A percentile compares a stretch with the other conserved stretches of the same genome.
phyloP scores from a whole-genome alignment of 2,329 filamentous ascomycete genomes.

The Ceratocystis cubensis region DNA sequence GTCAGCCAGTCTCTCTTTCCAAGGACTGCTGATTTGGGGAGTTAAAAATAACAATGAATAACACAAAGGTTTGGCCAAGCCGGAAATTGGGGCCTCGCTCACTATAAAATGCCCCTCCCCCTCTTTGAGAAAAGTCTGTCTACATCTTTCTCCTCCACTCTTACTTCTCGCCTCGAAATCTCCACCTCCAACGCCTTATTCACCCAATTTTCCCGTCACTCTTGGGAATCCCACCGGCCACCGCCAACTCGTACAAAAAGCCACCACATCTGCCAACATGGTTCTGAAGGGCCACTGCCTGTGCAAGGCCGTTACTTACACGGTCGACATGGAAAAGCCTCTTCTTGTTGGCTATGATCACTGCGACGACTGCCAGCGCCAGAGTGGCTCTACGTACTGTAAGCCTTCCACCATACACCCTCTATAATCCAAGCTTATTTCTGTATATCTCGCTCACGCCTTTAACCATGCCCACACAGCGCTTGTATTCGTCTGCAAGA shows the following conservation, averaged over 20 bases:
- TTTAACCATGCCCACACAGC: conserved; percentile 31
- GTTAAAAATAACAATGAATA: background rate
- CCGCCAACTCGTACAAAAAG: background rate
- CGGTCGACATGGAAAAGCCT: conserved; percentile 39
- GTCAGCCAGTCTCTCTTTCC: background rate
- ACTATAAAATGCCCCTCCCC: conserved; percentile 16
- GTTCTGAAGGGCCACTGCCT: conserved; percentile 57
- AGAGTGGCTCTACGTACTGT: conserved; percentile 58
- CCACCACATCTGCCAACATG: conserved; percentile 33
- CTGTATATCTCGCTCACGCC: background rate
- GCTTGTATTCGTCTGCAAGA: conserved; percentile 52
- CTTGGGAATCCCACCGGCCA: background rate
- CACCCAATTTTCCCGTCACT: background rate
- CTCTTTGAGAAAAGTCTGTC: background rate
- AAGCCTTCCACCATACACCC: conserved; percentile 25
- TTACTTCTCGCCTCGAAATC: background rate
- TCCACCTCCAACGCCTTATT: background rate
- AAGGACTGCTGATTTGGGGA: background rate
- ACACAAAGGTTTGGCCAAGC: background rate
- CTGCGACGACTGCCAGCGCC: conserved; percentile 61
- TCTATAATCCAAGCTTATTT: no score
- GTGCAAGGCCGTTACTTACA: conserved; percentile 60
- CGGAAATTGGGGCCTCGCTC: conserved; percentile 5
- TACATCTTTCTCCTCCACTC: conserved; percentile 1
- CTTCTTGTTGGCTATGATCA: conserved; percentile 53